These are phyloP conservation scores for Ophiosphaerella herpotricha DNA, from an alignment of 2,329 filamentous ascomycete species.

Conservation along the genomic window DNA sequence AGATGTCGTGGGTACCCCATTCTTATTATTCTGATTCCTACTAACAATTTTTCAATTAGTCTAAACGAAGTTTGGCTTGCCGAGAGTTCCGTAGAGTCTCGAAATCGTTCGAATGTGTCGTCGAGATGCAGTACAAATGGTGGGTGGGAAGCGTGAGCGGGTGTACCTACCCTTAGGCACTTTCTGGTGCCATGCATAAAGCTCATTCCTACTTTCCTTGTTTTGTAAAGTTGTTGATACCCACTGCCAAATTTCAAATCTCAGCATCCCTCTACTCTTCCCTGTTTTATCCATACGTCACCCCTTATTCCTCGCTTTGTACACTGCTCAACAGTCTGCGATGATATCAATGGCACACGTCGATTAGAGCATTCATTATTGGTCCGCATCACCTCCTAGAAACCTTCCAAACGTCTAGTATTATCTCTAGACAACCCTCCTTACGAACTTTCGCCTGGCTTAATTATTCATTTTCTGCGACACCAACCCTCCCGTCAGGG, in stretches of 20 bases:
- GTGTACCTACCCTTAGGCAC: constrained; percentile 10
- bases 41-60: constrained; percentile 44
- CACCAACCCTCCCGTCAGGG: constrained; percentile 21
- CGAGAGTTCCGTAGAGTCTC: constrained; percentile 34
- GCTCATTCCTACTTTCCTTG: background rate
- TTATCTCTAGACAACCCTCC: background rate
- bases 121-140: constrained; percentile 19
- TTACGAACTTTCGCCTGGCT: background rate
- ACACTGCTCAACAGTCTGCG: background rate
- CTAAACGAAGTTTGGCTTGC: constrained; percentile 72
- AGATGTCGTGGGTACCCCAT: constrained; percentile 62
- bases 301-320: background rate
- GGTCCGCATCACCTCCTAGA: background rate
- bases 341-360: too few species aligned
- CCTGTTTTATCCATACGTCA: background rate
- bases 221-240: constrained; percentile 6
- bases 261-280: background rate
- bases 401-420: background rate
- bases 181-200: constrained; percentile 19
- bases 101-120: constrained; percentile 29
- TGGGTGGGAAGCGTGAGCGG: constrained; percentile 11
- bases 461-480: too few species aligned
- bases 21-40: background rate
- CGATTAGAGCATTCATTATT: background rate
- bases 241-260: constrained; percentile 4